Percentiles rank a stretch among this genome's conserved stretches.
Evolutionary conservation across 2,329 filamentous ascomycete species (phyloP).

Genomic region (Colletotrichum eleusines): DNA sequence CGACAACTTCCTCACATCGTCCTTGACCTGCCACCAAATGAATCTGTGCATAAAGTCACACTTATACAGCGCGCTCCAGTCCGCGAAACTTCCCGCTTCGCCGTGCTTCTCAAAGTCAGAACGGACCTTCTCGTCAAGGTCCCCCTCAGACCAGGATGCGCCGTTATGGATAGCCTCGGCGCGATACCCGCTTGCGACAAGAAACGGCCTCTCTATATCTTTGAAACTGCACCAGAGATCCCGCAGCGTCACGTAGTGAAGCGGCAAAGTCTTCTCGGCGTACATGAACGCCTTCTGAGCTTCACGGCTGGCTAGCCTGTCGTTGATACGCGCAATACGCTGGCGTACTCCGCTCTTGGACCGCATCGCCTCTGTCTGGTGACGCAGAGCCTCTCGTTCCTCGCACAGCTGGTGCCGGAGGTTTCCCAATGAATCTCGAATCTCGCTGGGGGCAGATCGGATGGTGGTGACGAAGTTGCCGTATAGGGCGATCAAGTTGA

Average conservation of each 20-base stretch:
- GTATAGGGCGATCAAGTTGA: conserved; percentile 37
- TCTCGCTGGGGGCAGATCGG: conserved; percentile 17
- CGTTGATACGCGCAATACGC: not conserved
- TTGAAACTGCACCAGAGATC: conserved; percentile 39
- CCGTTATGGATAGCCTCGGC: conserved; percentile 37
- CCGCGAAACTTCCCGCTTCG: conserved; percentile 30
- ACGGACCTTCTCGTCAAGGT: conserved; percentile 38
- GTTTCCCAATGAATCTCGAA: conserved; percentile 35
- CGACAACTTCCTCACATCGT: conserved; percentile 30
- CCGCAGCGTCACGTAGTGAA: conserved; percentile 36
- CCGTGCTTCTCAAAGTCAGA: conserved; percentile 35
- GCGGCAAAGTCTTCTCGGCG: conserved; percentile 30
- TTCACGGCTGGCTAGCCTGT: conserved; percentile 15
- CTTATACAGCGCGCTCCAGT: conserved; percentile 37
- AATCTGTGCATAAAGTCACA: conserved; percentile 38
- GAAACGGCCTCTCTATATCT: conserved; percentile 34
- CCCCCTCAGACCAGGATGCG: conserved; percentile 30
- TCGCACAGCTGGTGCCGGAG: conserved; percentile 37
- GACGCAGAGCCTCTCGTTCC: conserved; percentile 34
- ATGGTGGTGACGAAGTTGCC: conserved; percentile 36
- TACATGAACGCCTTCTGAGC: conserved; percentile 25
- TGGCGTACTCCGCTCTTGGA: conserved; percentile 22
- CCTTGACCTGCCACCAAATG: conserved; percentile 40
- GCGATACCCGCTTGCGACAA: conserved; percentile 35
- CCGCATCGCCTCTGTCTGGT: conserved; percentile 33